These are phyloP conservation scores for Saccharomycopsis amapae DNA, from an alignment of 805 yeast species.

Conservation along the genomic window DNA sequence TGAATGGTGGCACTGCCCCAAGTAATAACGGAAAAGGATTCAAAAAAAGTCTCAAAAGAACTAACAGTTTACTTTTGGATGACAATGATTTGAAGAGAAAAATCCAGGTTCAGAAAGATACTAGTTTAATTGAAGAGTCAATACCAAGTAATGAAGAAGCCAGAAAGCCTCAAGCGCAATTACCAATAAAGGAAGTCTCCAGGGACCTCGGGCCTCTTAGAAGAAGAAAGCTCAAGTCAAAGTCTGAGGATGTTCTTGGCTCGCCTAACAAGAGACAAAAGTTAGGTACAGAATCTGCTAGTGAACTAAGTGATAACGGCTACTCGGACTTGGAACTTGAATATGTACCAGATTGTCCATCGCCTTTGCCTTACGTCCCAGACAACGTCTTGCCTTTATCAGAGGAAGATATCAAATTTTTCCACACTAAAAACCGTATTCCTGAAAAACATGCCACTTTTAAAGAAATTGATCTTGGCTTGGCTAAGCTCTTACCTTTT, in stretches of 20 bases:
- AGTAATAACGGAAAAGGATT: not conserved
- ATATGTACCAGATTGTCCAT: conserved; percentile 34
- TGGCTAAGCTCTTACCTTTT: conserved; percentile 8
- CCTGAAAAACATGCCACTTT: conserved; percentile 18
- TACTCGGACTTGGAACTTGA: conserved; percentile 35
- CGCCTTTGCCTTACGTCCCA: conserved; percentile 39
- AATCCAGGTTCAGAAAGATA: conserved; percentile 19
- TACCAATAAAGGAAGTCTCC: not conserved
- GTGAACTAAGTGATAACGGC: not conserved
- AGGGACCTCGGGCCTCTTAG: not conserved
- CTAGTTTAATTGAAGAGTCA: conserved; percentile 5
- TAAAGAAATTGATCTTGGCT: conserved; percentile 4
- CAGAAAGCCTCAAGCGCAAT: not conserved
- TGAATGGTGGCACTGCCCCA: conserved; percentile 1
- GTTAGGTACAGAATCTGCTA: not conserved
- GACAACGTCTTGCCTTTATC: conserved; percentile 32
- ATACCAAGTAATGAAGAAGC: not conserved
- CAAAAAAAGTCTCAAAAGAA: conserved; percentile 12
- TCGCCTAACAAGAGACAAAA: not conserved
- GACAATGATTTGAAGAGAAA: conserved; percentile 15
- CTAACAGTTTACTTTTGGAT: conserved; percentile 11
- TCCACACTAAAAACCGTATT: conserved; percentile 22
- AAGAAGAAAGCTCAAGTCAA: conserved; percentile 7
- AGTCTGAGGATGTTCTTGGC: not conserved
- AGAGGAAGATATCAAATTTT: conserved; percentile 27